A percentile compares a stretch with the other conserved stretches of the same genome.
These are phyloP conservation scores for Salvia splendens DNA, from an alignment of 257 asterid species.

Conservation along the genomic window DNA sequence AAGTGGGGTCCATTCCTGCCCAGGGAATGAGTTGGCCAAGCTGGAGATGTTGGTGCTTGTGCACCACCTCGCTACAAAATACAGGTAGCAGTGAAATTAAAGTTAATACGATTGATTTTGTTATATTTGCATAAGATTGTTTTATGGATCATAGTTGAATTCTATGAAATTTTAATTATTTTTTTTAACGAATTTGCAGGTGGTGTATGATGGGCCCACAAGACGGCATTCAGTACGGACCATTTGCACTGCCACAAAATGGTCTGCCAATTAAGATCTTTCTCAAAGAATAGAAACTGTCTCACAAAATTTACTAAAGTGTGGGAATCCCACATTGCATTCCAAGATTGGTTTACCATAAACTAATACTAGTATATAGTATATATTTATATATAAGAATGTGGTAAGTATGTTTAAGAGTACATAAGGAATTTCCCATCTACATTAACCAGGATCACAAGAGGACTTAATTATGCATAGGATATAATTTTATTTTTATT, in stretches of 20 bases:
- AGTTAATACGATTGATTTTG: no score
- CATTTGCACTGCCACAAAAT: constrained; percentile 90
- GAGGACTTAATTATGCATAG: not conserved
- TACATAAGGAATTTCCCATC: not conserved
- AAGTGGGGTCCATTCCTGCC: constrained; percentile 84
- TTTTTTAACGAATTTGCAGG: constrained; percentile 43
- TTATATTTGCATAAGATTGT: no score
- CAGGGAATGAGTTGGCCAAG: constrained; percentile 95
- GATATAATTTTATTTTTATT: no score
- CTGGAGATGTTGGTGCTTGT: constrained; percentile 79
- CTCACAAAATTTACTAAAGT: no score
- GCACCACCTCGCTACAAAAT: constrained; percentile 90
- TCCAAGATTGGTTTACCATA: no score
- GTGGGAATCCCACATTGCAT: not conserved
- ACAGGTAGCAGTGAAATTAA: constrained; percentile 52
- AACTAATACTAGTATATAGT: no score
- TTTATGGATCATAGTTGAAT: no score
- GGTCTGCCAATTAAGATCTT: constrained; percentile 78
- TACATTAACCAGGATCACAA: not conserved
- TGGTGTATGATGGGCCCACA: constrained; percentile 87
- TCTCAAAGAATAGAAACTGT: constrained; percentile 32
- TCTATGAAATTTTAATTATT: no score
- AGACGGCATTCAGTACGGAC: constrained; percentile 89
- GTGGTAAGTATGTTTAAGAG: no score
- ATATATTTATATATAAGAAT: no score